Evolutionary conservation across 129 eudicot species (phyloP).

Genomic region (Flaveria trinervia): DNA sequence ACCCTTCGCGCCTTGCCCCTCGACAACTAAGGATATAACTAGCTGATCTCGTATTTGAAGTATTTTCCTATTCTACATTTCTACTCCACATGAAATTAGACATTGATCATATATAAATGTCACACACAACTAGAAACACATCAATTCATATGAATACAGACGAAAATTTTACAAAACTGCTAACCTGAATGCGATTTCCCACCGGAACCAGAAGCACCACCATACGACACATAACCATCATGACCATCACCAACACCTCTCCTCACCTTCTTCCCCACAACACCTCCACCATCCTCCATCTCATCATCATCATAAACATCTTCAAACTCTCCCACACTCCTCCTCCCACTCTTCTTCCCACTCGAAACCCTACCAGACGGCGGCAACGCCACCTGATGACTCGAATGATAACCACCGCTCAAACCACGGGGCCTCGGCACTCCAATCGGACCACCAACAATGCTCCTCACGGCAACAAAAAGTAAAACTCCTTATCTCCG

Average conservation of each 20-base stretch:
- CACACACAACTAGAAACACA: not conserved
- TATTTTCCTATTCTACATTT: not conserved
- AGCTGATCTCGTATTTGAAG: no score
- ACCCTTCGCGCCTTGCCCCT: no score
- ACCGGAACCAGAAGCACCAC: slow-evolving; percentile 52
- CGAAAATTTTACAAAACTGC: not conserved
- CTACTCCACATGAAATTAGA: not conserved
- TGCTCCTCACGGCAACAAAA: slow-evolving; percentile 72
- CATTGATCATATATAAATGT: not conserved
- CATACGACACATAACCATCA: slow-evolving; percentile 46
- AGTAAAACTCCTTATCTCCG: slow-evolving; percentile 92
- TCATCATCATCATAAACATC: slow-evolving; percentile 50
- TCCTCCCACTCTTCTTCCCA: slow-evolving; percentile 56
- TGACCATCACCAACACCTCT: slow-evolving; percentile 43
- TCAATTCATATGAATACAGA: not conserved
- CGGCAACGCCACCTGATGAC: slow-evolving; percentile 39
- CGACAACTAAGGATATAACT: no score
- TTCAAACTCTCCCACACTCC: slow-evolving; percentile 36
- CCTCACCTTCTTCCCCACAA: slow-evolving; percentile 50
- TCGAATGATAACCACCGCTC: slow-evolving; percentile 19
- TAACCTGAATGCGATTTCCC: slow-evolving; percentile 65
- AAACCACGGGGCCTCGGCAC: slow-evolving; percentile 42
- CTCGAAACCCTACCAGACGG: slow-evolving; percentile 38
- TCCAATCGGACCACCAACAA: slow-evolving; percentile 62
- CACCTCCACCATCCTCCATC: slow-evolving; percentile 46